Base-by-base conservation (phyloP, 306 rosid species). In the Cucurbita ficifolia region DNA sequence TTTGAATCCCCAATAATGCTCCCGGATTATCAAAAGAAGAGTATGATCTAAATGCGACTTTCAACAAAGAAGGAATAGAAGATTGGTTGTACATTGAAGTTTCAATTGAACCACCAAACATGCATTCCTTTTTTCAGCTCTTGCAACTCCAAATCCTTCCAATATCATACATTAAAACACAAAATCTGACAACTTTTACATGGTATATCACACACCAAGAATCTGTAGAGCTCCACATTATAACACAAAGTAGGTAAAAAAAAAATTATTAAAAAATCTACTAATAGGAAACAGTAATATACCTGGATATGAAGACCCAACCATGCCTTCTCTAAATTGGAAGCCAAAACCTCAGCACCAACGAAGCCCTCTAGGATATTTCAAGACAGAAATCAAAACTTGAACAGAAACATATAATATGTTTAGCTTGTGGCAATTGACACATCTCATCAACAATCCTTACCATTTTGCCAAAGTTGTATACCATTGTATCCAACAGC, bases 381-480 rank as follows among this genome's bases (percentile, higher is more conserved):
- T 68, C 21, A 68, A 16, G 72, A 38, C 17, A 21, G 7, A 45
- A 68, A 22, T 46, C n/a, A 68, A 46, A 17, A 43, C 56, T 68
- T 22, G 13, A 46, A 42, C 42, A 68, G 11, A 14, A 46, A 46
- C 18, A 22, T 43, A 19, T 2, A 21, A 67, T 42, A 21, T 12
- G 13, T 42, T 24, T 22, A 59, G 33, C 54, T 71, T 68, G 56
- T 43, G 13, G 42, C 73, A 46, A 11, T 7, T 2, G 55, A 46
- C 12, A 48, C 42, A 11, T 61, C 39, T 65, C 38, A 53, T 17
- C 29, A 10, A 38, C n/a, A 24, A 42, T 45, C 0, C 75, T 78
- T 82, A 86, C 90, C 90, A 79, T 77, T 81, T 80, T 83, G 87
- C 86, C 87, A 86, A 75, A 86, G 79, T 76, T 79, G 86, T 22